These are phyloP conservation scores for Termitomyces sp. DNA, from an alignment of 768 basidiomycete genomes.

Conservation along the genomic window DNA sequence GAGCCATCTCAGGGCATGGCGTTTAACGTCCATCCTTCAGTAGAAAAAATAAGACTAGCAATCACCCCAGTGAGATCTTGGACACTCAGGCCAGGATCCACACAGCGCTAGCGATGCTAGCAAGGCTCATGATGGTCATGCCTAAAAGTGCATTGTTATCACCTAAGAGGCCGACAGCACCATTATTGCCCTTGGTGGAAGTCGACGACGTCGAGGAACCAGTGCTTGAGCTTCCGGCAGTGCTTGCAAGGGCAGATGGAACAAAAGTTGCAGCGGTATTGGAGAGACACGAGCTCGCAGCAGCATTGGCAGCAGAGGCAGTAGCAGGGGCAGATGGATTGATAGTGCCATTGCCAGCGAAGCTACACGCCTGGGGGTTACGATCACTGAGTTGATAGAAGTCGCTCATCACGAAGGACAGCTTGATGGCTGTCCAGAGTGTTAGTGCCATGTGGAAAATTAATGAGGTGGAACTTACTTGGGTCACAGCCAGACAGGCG, in stretches of 20 bases:
- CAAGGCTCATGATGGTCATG: slow-evolving; percentile 26
- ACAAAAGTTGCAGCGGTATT: slow-evolving; percentile 59
- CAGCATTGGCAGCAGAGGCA: slow-evolving; percentile 44
- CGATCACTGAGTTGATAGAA: slow-evolving; percentile 65
- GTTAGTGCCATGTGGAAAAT: slow-evolving; percentile 6
- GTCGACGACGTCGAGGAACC: slow-evolving; percentile 14
- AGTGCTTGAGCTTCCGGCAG: slow-evolving; percentile 17
- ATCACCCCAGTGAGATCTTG: background rate
- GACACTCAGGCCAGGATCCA: slow-evolving; percentile 33
- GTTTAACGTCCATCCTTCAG: background rate
- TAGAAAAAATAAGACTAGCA: background rate
- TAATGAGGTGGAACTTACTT: slow-evolving; percentile 35
- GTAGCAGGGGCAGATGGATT: slow-evolving; percentile 49
- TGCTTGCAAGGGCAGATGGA: slow-evolving; percentile 40
- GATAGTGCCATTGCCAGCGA: slow-evolving; percentile 80
- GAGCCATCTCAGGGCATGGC: background rate
- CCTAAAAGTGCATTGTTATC: slow-evolving; percentile 31
- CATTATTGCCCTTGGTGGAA: slow-evolving; percentile 13
- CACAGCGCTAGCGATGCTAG: slow-evolving; percentile 35
- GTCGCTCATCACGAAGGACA: slow-evolving; percentile 78
- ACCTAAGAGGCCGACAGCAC: slow-evolving; percentile 15
- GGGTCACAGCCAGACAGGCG: slow-evolving; percentile 75
- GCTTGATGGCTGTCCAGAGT: slow-evolving; percentile 52
- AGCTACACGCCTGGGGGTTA: slow-evolving; percentile 63
- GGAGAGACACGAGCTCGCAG: slow-evolving; percentile 62